Conservation (phyloP, 345 rosid genomes). For the Arabis alpina region DNA sequence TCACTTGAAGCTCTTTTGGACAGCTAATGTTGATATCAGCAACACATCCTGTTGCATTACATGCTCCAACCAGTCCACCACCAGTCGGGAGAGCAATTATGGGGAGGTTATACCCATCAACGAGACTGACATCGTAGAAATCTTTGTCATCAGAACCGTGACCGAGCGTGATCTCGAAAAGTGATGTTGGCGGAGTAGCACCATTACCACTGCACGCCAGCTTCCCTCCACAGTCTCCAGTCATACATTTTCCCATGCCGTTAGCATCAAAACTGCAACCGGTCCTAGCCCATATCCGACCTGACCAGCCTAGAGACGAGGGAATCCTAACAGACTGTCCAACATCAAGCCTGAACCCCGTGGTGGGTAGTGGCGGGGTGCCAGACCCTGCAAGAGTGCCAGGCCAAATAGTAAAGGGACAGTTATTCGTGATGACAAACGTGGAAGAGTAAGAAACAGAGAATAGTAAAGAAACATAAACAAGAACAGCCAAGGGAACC, state of each 20-base stretch:
- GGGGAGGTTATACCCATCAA: constrained; percentile 90
- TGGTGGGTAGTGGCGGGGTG: constrained; percentile 65
- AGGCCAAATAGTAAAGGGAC: constrained; percentile 84
- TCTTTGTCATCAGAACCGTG: constrained; percentile 50
- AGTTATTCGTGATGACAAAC: constrained; percentile 71
- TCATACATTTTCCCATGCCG: constrained; percentile 69
- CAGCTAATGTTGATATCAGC: constrained; percentile 70
- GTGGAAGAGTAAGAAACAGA: constrained; percentile 49
- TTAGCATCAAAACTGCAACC: constrained; percentile 71
- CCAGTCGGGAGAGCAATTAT: constrained; percentile 62
- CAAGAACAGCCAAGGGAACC: constrained; percentile 41
- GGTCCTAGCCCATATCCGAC: constrained; percentile 89
- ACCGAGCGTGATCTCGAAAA: constrained; percentile 82
- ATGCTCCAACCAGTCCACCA: constrained; percentile 59
- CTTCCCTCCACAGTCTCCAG: constrained; percentile 83
- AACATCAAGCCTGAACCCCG: constrained; percentile 66
- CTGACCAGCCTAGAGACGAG: constrained; percentile 80
- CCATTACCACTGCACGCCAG: constrained; percentile 77
- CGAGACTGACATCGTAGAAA: constrained; percentile 80
- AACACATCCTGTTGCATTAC: constrained; percentile 83
- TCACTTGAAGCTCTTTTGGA: constrained; percentile 90
- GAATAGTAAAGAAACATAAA: constrained; percentile 46
- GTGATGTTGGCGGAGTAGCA: constrained; percentile 81
- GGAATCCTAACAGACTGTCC: constrained; percentile 64
- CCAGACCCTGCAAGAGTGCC: constrained; percentile 87